Evolutionary conservation across 257 asterid genomes (phyloP).

Genomic region (Salvia hispanica): DNA sequence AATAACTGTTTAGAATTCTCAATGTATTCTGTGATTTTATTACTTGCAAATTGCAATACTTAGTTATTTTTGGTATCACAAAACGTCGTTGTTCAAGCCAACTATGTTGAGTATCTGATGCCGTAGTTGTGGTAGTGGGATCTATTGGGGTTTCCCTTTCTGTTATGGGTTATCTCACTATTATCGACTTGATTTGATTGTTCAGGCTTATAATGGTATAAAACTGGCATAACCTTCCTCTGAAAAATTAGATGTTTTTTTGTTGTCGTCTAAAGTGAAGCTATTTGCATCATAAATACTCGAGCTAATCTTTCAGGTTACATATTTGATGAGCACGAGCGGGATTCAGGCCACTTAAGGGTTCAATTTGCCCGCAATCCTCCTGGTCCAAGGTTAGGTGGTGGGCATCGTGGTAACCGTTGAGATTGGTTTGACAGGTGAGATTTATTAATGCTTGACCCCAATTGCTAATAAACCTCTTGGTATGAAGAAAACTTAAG

Average conservation of each 20-base stretch:
- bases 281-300: conserved; percentile 28
- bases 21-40: not conserved
- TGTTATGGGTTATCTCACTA: not conserved
- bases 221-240: not conserved
- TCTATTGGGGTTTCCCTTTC: not conserved
- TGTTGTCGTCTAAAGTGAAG: conserved; percentile 15
- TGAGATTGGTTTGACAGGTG: conserved; percentile 56
- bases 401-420: conserved; percentile 43
- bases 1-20: not conserved
- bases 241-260: conserved; percentile 14
- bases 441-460: conserved; percentile 38
- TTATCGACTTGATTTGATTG: not conserved
- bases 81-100: not conserved
- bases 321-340: conserved; percentile 54
- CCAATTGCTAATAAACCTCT: conserved; percentile 32
- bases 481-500: conserved; percentile 25
- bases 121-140: not conserved
- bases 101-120: not conserved
- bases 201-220: conserved; percentile 1
- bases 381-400: conserved; percentile 60
- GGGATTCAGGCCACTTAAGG: conserved; percentile 44
- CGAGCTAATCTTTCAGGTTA: conserved; percentile 63
- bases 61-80: not conserved
- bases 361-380: conserved; percentile 55
- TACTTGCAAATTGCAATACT: not conserved